phyloP scores from a whole-genome alignment of 495 filamentous ascomycete genomes.

The Opeltia flavorubescens region DNA sequence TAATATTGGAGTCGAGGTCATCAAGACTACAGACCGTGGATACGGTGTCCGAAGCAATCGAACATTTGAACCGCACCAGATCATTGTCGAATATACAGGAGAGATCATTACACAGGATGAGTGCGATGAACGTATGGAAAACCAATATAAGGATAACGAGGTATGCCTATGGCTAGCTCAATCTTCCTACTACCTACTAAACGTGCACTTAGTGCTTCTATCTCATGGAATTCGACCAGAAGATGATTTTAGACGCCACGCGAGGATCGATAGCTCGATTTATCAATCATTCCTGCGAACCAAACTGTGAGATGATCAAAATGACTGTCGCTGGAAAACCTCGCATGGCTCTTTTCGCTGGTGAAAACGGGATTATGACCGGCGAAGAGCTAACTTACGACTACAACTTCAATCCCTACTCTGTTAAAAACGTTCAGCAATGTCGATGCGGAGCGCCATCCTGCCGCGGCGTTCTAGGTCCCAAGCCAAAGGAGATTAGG shows the following conservation, averaged over 20 bases:
- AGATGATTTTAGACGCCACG: conserved; percentile 97
- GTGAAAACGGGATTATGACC: conserved; percentile 74
- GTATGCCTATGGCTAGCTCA: conserved; percentile 32
- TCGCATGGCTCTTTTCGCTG: conserved; percentile 93
- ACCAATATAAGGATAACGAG: conserved; percentile 81
- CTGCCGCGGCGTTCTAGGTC: conserved; percentile 67
- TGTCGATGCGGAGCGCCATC: conserved; percentile 66
- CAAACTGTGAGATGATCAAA: conserved; percentile 96
- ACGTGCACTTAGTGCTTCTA: conserved; percentile 69
- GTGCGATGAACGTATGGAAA: conserved; percentile 83
- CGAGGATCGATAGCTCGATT: conserved; percentile 92
- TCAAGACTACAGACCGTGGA: conserved; percentile 77
- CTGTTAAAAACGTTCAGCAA: conserved; percentile 66
- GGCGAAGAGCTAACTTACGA: conserved; percentile 98
- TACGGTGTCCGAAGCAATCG: conserved; percentile 86
- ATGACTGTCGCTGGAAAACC: conserved; percentile 93
- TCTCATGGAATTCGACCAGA: conserved; percentile 93
- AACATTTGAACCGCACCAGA: conserved; percentile 75
- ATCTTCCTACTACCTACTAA: conserved; percentile 8
- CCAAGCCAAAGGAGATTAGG: conserved; percentile 46
- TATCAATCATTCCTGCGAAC: conserved; percentile 93
- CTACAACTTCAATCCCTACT: conserved; percentile 94
- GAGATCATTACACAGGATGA: conserved; percentile 93
- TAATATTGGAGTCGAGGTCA: conserved; percentile 83
- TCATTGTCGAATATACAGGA: conserved; percentile 95